Evolutionary conservation across 1,139 yeast species (phyloP).

Genomic region (Hanseniaspora gamundiae): DNA sequence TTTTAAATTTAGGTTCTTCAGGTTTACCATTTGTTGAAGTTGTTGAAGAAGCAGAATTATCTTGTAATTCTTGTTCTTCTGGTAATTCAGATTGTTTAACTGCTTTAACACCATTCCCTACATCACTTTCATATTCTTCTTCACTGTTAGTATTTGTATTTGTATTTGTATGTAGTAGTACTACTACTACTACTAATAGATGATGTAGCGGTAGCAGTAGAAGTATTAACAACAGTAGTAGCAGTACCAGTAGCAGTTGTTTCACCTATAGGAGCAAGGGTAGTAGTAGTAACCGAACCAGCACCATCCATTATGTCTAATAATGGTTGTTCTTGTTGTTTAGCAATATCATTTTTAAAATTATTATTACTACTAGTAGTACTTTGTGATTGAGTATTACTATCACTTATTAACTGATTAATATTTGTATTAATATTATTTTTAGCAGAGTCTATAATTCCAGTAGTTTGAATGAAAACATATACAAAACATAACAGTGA

Average conservation of each 20-base stretch:
- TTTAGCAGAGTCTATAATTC: slow-evolving; percentile 9
- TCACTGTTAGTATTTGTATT: neutral
- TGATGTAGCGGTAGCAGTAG: too few relatives aligned
- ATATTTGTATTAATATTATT: neutral
- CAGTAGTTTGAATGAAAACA: slow-evolving; percentile 19
- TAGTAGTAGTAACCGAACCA: neutral
- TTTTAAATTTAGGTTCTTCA: slow-evolving; percentile 5
- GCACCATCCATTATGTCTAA: slow-evolving; percentile 16
- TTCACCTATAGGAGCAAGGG: too few relatives aligned
- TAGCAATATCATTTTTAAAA: slow-evolving; percentile 20
- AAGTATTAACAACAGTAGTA: too few relatives aligned
- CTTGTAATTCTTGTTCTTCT: neutral
- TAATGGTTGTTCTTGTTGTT: slow-evolving; percentile 24
- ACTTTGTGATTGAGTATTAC: slow-evolving; percentile 4
- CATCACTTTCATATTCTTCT: neutral
- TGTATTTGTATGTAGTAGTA: too few relatives aligned
- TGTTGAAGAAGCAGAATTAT: neutral
- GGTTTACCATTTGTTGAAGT: neutral
- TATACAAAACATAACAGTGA: slow-evolving; percentile 24
- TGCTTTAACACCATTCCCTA: slow-evolving; percentile 11
- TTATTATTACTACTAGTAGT: slow-evolving; percentile 13
- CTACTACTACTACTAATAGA: too few relatives aligned
- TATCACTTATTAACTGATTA: slow-evolving; percentile 1
- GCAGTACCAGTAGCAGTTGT: too few relatives aligned
- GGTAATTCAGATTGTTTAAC: slow-evolving; percentile 8